Percentiles rank a stretch among this genome's conserved stretches.
These are phyloP conservation scores for Scheffersomyces titani DNA, from an alignment of 1,139 yeast genomes.

Conservation along the genomic window DNA sequence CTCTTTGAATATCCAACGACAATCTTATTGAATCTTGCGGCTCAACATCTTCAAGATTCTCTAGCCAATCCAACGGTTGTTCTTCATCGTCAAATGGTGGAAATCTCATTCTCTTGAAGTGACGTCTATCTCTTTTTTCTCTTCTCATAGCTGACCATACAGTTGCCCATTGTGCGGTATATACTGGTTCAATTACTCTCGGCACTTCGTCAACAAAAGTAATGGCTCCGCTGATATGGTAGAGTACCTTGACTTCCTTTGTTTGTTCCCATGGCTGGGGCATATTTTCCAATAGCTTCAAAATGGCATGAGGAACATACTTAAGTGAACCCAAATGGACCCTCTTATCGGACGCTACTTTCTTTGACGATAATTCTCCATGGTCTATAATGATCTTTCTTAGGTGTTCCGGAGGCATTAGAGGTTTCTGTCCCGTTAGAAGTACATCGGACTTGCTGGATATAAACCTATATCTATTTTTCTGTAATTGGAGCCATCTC, in stretches of 20 bases:
- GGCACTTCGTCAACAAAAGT: slow-evolving; percentile 94
- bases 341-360: slow-evolving; percentile 84
- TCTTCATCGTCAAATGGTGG: slow-evolving; percentile 99
- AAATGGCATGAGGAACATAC: slow-evolving; percentile 92
- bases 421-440: slow-evolving; percentile 65
- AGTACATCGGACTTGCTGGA: slow-evolving; percentile 30
- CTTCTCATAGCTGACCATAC: slow-evolving; percentile 92
- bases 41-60: slow-evolving; percentile 71
- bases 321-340: slow-evolving; percentile 90
- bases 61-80: slow-evolving; percentile 83
- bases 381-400: slow-evolving; percentile 83
- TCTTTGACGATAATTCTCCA: slow-evolving; percentile 79
- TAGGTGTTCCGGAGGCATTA: slow-evolving; percentile 94
- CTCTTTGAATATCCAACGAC: slow-evolving; percentile 63
- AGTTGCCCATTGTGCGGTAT: slow-evolving; percentile 94
- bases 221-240: slow-evolving; percentile 91
- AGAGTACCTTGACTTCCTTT: slow-evolving; percentile 83
- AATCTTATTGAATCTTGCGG: slow-evolving; percentile 69
- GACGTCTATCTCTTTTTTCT: slow-evolving; percentile 87
- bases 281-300: slow-evolving; percentile 90
- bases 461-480: slow-evolving; percentile 41
- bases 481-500: slow-evolving; percentile 70
- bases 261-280: slow-evolving; percentile 98
- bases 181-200: slow-evolving; percentile 88
- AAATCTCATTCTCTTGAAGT: slow-evolving; percentile 86